A percentile compares a stretch with the other conserved stretches of the same genome.
phyloP scores from a whole-genome alignment of 139 green algal species.

The Limnomonas spitsbergensis region DNA sequence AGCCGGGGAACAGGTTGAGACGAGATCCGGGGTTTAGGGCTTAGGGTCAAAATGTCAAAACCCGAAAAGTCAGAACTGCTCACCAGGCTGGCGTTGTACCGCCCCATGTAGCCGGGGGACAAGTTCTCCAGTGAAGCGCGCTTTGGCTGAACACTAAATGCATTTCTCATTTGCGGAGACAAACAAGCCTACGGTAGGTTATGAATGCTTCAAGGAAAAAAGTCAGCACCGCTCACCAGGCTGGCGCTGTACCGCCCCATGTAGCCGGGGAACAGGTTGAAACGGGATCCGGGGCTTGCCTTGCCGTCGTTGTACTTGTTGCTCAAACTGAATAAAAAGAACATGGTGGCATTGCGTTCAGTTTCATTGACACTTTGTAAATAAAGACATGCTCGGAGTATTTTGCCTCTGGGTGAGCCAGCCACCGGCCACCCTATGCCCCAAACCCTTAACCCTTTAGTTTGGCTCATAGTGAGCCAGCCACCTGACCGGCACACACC shows the following conservation, averaged over 20 bases:
- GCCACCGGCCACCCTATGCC: too few relatives aligned
- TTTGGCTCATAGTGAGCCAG: too few relatives aligned
- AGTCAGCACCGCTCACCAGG: constrained; percentile 28
- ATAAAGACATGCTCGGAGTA: too few relatives aligned
- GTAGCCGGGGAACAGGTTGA: constrained; percentile 78
- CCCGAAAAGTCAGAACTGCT: too few relatives aligned
- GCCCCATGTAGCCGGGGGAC: constrained; percentile 73
- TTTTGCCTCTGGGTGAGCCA: too few relatives aligned
- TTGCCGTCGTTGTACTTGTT: constrained; percentile 31
- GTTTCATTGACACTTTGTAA: constrained; percentile 74
- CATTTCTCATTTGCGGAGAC: too few relatives aligned
- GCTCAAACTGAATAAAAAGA: background rate
- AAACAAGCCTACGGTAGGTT: too few relatives aligned
- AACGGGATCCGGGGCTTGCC: constrained; percentile 26
- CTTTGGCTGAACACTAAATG: too few relatives aligned
- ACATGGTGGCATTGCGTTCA: constrained; percentile 28
- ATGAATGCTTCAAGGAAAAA: background rate
- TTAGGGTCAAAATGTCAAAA: too few relatives aligned
- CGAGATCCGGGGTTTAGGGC: constrained; percentile 33
- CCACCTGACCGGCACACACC: too few relatives aligned
- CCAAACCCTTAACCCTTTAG: too few relatives aligned
- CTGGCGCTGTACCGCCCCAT: constrained; percentile 64
- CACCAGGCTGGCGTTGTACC: constrained; percentile 55
- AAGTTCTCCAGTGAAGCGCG: too few relatives aligned
- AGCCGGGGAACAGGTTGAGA: constrained; percentile 76